Percentiles rank a stretch among this genome's conserved stretches.
Evolutionary conservation across 2,329 filamentous ascomycete genomes (phyloP).

Genomic region (Trichoderma sp.): DNA sequence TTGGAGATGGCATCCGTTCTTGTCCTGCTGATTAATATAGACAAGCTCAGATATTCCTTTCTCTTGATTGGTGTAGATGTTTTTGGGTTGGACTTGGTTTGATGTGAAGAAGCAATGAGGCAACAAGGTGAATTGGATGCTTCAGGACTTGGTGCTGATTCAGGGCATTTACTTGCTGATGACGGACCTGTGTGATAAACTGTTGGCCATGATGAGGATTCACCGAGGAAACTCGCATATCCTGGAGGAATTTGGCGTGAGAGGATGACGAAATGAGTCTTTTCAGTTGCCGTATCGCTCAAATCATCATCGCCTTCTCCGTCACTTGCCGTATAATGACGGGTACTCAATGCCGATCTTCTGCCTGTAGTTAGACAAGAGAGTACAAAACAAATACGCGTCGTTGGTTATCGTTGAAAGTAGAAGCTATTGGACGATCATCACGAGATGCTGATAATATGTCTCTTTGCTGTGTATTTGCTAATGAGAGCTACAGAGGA

Average conservation of each 20-base stretch:
- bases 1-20: background rate
- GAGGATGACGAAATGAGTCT: background rate
- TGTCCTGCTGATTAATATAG: background rate
- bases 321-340: background rate
- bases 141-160: background rate
- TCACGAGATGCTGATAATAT: background rate
- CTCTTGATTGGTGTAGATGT: background rate
- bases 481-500: background rate
- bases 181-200: background rate
- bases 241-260: no score
- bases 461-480: background rate
- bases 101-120: background rate
- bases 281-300: background rate
- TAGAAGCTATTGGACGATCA: background rate
- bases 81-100: background rate
- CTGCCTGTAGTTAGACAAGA: background rate
- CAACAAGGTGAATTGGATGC: background rate
- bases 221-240: background rate
- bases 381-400: background rate
- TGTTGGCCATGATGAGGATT: background rate
- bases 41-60: background rate
- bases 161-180: background rate
- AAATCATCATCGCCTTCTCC: background rate
- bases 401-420: background rate
- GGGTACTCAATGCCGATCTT: background rate